Evolutionary conservation across 2,329 filamentous ascomycete genomes (phyloP).

Genomic region (Pestalotiopsis sp.): DNA sequence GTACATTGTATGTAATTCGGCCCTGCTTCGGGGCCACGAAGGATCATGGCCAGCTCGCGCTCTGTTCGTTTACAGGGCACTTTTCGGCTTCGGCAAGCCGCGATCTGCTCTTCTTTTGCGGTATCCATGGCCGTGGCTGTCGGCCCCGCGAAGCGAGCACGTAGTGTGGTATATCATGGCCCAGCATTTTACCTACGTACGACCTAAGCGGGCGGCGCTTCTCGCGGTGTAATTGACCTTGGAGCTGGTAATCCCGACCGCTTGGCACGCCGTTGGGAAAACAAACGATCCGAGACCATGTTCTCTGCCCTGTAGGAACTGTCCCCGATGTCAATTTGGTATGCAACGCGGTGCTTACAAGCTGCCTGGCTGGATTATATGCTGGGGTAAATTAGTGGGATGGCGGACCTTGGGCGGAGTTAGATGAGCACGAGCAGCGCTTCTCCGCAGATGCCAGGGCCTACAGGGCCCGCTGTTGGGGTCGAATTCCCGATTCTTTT

Average conservation of each 20-base stretch:
- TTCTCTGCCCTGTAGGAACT: not conserved
- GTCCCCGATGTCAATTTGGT: not conserved
- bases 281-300: too few species aligned
- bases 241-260: not conserved
- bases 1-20: not conserved
- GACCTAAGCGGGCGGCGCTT: not conserved
- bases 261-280: not conserved
- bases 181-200: not conserved
- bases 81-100: not conserved
- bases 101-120: not conserved
- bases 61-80: not conserved
- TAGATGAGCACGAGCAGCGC: not conserved
- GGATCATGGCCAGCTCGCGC: not conserved
- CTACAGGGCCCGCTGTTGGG: not conserved
- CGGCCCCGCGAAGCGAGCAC: not conserved
- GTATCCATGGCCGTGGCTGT: not conserved
- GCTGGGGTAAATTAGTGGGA: not conserved
- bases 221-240: constrained; percentile 1
- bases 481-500: not conserved
- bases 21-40: constrained; percentile 8
- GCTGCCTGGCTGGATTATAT: not conserved
- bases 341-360: not conserved
- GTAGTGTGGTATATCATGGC: not conserved
- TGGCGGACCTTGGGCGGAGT: constrained; percentile 10
- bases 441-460: not conserved